phyloP scores from a whole-genome alignment of 495 filamentous ascomycete species.

The Chaetomium tenue region DNA sequence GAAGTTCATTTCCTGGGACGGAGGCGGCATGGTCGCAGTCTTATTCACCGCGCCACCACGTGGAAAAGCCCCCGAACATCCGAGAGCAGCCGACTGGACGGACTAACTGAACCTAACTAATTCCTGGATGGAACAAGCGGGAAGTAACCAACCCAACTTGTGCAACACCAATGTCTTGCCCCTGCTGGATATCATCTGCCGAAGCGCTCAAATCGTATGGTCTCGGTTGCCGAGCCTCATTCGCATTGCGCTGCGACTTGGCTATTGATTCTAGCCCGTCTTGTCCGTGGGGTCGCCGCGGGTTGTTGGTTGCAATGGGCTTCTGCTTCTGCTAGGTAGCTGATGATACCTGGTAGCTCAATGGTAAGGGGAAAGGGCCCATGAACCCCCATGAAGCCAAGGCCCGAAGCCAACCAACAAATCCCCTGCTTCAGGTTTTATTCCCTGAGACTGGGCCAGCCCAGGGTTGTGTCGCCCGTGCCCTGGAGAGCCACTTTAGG shows the following conservation, averaged over 20 bases:
- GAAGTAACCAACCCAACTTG: no score
- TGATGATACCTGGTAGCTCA: background rate
- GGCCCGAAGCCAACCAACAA: no score
- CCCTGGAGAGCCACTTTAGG: background rate
- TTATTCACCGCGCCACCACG: slow-evolving; percentile 7
- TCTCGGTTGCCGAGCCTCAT: background rate
- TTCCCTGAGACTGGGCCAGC: no score
- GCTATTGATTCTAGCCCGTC: background rate
- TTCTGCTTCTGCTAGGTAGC: background rate
- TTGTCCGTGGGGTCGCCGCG: background rate
- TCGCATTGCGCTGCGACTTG: background rate
- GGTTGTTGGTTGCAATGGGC: background rate
- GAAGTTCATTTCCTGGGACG: background rate
- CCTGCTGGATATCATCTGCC: background rate
- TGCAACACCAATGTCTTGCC: background rate
- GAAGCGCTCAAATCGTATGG: slow-evolving; percentile 3
- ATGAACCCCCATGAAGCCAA: no score
- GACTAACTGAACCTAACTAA: background rate
- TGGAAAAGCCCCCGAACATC: slow-evolving; percentile 2
- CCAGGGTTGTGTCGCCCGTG: no score
- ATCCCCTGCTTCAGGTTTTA: background rate
- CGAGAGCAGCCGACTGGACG: background rate
- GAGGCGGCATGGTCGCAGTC: background rate
- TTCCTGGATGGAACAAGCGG: background rate
- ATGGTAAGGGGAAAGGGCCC: background rate